Percentiles rank a stretch among this genome's conserved stretches.
phyloP scores from a whole-genome alignment of 257 asterid species.

The Solanum tarijense region DNA sequence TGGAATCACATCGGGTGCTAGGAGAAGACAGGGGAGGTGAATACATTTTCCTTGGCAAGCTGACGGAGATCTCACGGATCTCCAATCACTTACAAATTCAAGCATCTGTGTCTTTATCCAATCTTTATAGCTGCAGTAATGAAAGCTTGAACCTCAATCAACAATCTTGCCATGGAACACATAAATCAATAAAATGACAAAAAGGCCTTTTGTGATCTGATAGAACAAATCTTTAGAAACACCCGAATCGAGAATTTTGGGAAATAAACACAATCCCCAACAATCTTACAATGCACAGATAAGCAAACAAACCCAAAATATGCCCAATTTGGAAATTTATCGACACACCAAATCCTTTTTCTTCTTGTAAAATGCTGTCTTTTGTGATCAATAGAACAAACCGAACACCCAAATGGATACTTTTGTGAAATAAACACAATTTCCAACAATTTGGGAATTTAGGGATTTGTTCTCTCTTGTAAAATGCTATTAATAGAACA shows the following conservation, averaged over 20 bases:
- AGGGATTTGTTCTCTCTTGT: background rate
- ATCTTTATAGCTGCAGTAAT: background rate
- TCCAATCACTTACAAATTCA: background rate
- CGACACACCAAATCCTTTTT: background rate
- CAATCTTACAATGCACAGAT: background rate
- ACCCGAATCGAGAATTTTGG: background rate
- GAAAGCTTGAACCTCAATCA: background rate
- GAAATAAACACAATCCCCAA: background rate
- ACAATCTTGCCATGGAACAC: background rate
- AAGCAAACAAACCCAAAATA: background rate
- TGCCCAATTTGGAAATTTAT: background rate
- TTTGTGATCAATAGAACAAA: background rate
- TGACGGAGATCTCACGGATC: background rate
- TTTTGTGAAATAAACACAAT: background rate
- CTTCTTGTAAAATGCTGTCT: background rate
- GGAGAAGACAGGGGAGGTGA: conserved; percentile 12
- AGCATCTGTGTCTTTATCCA: conserved; percentile 1
- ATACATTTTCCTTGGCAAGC: conserved; percentile 14
- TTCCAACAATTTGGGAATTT: background rate
- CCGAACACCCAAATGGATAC: background rate
- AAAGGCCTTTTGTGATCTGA: background rate
- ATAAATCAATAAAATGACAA: background rate
- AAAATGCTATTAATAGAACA: background rate
- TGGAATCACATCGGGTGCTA: conserved; percentile 1
- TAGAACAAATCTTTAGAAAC: background rate